Conservation (phyloP, 768 basidiomycete species). For the Daedaleopsis nitida region DNA sequence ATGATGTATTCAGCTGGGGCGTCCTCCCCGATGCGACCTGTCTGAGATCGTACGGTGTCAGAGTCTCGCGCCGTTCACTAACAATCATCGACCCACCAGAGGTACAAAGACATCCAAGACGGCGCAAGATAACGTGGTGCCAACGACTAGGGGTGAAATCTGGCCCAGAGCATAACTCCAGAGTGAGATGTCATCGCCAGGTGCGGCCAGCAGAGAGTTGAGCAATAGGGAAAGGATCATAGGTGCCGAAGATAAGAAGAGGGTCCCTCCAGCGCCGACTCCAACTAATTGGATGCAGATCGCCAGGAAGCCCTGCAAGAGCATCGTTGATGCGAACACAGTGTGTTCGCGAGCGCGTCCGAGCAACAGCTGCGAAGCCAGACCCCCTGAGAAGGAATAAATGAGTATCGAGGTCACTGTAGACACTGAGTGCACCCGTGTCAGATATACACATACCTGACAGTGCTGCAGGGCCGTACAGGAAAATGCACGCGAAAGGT, state of each 20-base stretch:
- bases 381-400: conserved; percentile 47
- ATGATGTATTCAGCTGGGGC: conserved; percentile 90
- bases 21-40: conserved; percentile 79
- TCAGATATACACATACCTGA: conserved; percentile 50
- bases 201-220: conserved; percentile 45
- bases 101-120: conserved; percentile 91
- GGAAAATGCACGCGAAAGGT: conserved; percentile 59
- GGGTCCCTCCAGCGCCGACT: conserved; percentile 77
- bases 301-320: conserved; percentile 61
- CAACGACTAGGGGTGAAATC: conserved; percentile 54
- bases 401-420: not conserved
- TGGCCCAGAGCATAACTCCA: conserved; percentile 66
- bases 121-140: conserved; percentile 57
- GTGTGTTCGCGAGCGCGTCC: conserved; percentile 60
- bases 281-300: conserved; percentile 61
- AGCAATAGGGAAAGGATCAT: conserved; percentile 58
- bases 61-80: not conserved
- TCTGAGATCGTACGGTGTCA: conserved; percentile 42
- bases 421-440: not conserved
- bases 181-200: conserved; percentile 47
- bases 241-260: conserved; percentile 63
- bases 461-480: conserved; percentile 78
- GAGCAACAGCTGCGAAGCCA: conserved; percentile 62
- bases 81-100: conserved; percentile 50
- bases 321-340: conserved; percentile 58